These are phyloP conservation scores for Gyrodon lividus DNA, from an alignment of 768 basidiomycete species.

Conservation along the genomic window DNA sequence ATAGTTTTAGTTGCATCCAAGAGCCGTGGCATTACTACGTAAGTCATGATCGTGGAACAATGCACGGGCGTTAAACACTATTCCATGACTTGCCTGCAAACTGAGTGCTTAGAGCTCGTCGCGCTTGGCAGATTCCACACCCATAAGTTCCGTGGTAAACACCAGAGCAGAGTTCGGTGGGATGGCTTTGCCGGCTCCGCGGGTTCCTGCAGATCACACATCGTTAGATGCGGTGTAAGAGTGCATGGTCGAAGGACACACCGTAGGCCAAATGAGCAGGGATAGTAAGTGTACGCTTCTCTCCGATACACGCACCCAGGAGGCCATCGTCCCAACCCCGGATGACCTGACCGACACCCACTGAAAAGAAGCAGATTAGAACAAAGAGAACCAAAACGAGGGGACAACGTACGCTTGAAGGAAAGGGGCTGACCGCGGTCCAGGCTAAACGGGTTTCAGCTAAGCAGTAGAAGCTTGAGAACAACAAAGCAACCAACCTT, in stretches of 20 bases:
- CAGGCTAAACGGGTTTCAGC: constrained; percentile 37
- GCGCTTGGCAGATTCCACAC: constrained; percentile 47
- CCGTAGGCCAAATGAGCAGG: constrained; percentile 82
- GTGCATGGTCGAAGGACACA: constrained; percentile 36
- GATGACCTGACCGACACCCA: constrained; percentile 81
- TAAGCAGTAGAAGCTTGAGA: neutral
- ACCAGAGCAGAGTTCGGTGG: constrained; percentile 78
- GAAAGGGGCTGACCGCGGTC: constrained; percentile 77
- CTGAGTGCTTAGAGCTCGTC: constrained; percentile 51
- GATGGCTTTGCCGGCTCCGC: constrained; percentile 76
- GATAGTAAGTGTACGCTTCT: constrained; percentile 88
- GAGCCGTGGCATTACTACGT: neutral
- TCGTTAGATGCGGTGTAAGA: neutral
- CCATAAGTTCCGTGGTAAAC: constrained; percentile 84
- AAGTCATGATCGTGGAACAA: neutral
- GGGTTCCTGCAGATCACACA: constrained; percentile 46
- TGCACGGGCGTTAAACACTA: neutral
- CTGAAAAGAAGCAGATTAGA: constrained; percentile 35
- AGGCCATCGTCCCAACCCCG: constrained; percentile 85
- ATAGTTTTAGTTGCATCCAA: neutral
- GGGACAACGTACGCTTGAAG: constrained; percentile 62
- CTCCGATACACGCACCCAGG: constrained; percentile 78
- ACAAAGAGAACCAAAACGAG: neutral
- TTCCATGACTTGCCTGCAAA: neutral
- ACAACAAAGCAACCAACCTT: constrained; percentile 46